Evolutionary conservation across 2,329 filamentous ascomycete species (phyloP).

Genomic region (Fusarium veterinarium): DNA sequence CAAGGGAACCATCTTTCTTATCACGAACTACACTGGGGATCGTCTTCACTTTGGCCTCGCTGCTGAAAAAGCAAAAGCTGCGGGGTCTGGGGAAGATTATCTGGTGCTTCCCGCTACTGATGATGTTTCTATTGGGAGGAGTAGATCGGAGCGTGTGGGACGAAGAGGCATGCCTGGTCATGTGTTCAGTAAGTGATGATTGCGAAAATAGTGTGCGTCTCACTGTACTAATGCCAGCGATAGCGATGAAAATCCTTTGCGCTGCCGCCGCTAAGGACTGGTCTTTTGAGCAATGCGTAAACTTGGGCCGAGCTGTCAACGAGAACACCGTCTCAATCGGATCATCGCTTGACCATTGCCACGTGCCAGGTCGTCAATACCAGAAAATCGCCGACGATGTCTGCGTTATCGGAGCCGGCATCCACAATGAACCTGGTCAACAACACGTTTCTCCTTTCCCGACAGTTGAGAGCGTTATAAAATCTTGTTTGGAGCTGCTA

Average conservation of each 20-base stretch:
- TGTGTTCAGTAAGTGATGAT: not conserved
- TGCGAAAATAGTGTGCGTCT: too few relatives aligned
- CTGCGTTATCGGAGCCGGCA: not conserved
- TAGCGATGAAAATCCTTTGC: not conserved
- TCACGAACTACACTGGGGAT: fast-evolving
- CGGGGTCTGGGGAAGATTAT: not conserved
- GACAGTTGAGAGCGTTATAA: not conserved
- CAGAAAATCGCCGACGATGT: not conserved
- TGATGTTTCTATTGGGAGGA: not conserved
- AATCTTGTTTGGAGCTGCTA: not conserved
- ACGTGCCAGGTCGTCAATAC: not conserved
- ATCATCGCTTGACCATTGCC: not conserved
- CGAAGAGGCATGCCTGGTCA: not conserved
- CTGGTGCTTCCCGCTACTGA: not conserved
- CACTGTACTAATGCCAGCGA: fast-evolving
- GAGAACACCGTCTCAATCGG: not conserved
- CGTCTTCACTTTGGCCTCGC: not conserved
- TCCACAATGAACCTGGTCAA: not conserved
- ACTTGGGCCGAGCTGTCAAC: fast-evolving
- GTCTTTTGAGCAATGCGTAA: not conserved
- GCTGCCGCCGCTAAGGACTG: not conserved
- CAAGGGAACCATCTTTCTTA: not conserved
- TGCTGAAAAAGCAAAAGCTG: not conserved
- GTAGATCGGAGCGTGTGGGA: not conserved
- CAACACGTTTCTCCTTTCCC: not conserved